Percentiles rank a stretch among this genome's conserved stretches.
Conservation (phyloP, 2,329 filamentous ascomycete genomes). For the Cryphonectria carpinicola region DNA sequence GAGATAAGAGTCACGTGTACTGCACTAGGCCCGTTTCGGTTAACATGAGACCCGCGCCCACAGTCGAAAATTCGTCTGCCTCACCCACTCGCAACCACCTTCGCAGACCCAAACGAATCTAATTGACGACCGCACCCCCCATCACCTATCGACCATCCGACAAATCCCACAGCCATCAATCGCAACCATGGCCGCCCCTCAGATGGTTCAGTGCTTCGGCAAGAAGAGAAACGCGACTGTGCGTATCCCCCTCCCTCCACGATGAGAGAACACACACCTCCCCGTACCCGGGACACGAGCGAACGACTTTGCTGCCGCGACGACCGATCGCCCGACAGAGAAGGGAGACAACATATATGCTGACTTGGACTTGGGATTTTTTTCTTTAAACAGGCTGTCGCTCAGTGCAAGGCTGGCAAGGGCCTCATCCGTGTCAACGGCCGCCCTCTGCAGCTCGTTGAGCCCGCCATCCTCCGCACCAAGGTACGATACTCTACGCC, state of each 20-base stretch:
- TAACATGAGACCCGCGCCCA: slow-evolving; percentile 17
- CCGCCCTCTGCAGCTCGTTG: slow-evolving; percentile 88
- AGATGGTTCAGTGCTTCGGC: slow-evolving; percentile 97
- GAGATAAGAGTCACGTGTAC: slow-evolving; percentile 28
- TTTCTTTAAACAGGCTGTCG: slow-evolving; percentile 26
- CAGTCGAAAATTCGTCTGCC: slow-evolving; percentile 29
- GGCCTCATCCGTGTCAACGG: slow-evolving; percentile 99
- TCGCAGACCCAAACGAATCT: slow-evolving; percentile 10
- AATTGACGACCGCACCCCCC: slow-evolving; percentile 18
- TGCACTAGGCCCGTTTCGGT: not conserved
- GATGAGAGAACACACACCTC: slow-evolving; percentile 6
- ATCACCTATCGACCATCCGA: slow-evolving; percentile 21
- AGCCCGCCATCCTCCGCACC: slow-evolving; percentile 97
- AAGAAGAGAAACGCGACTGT: slow-evolving; percentile 91
- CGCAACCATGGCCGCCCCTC: slow-evolving; percentile 74
- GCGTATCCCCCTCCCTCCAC: slow-evolving; percentile 18
- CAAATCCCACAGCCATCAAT: slow-evolving; percentile 23
- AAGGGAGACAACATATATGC: slow-evolving; percentile 19
- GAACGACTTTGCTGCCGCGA: slow-evolving; percentile 10
- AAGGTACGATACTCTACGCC: slow-evolving; percentile 64
- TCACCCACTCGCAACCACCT: slow-evolving; percentile 13
- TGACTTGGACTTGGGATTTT: slow-evolving; percentile 22
- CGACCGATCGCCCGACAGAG: slow-evolving; percentile 13
- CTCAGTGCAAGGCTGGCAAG: slow-evolving; percentile 37
- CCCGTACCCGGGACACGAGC: slow-evolving; percentile 8